A percentile compares a stretch with the other conserved stretches of the same genome.
These are phyloP conservation scores for Zhuliangozyma blackwelliae DNA, from an alignment of 1,139 yeast genomes.

Conservation along the genomic window DNA sequence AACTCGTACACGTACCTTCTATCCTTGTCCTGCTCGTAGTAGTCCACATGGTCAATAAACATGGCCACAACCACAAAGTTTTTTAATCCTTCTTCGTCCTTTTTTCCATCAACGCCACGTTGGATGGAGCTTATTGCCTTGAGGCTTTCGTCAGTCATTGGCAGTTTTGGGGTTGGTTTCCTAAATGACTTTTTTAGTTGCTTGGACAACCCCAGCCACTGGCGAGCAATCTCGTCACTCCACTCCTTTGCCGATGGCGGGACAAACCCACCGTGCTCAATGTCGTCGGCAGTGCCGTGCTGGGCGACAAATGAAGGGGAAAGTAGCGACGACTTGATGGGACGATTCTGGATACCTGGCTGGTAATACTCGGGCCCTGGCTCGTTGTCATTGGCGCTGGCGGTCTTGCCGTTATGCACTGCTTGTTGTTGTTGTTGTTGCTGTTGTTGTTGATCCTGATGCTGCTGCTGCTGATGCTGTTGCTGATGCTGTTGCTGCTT, in stretches of 20 bases:
- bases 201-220: slow-evolving; percentile 61
- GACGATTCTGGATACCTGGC: slow-evolving; percentile 7
- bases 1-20: slow-evolving; percentile 53
- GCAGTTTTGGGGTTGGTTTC: slow-evolving; percentile 66
- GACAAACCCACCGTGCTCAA: slow-evolving; percentile 9
- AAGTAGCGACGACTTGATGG: slow-evolving; percentile 22
- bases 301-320: slow-evolving; percentile 20
- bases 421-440: not conserved
- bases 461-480: not conserved
- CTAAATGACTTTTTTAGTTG: slow-evolving; percentile 60
- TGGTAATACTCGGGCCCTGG: too few relatives aligned
- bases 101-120: slow-evolving; percentile 81
- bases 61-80: slow-evolving; percentile 68
- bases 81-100: slow-evolving; percentile 61
- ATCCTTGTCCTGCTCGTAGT: slow-evolving; percentile 56
- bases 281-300: slow-evolving; percentile 4
- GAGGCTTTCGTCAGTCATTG: slow-evolving; percentile 52
- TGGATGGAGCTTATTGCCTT: slow-evolving; percentile 63
- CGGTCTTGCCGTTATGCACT: not conserved
- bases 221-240: slow-evolving; percentile 55
- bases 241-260: slow-evolving; percentile 65
- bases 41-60: slow-evolving; percentile 72
- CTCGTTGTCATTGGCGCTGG: too few relatives aligned
- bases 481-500: too few relatives aligned
- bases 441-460: not conserved